Evolutionary conservation across 352 stramenopile genomes (phyloP), one percentile per base, ranked within the genome.

Genomic region (Thalassiosira hispida): DNA sequence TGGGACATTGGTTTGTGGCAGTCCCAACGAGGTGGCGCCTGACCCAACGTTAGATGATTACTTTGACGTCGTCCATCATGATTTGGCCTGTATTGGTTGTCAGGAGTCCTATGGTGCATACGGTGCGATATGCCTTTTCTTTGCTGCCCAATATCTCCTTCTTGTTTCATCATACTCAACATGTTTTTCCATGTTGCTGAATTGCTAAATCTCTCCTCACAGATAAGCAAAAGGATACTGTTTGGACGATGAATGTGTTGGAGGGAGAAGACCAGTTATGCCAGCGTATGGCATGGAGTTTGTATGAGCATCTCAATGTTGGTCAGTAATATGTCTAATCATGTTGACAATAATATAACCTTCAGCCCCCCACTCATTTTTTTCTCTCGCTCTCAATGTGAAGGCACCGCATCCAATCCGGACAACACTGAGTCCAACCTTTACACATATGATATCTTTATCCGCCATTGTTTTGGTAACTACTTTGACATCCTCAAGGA

Each of bases 361-460:
- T n/a, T n/a, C n/a, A n/a, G n/a, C n/a, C n/a, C n/a, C n/a, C n/a
- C n/a, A n/a, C n/a, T n/a, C n/a, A n/a, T n/a, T n/a, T n/a, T n/a
- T n/a, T n/a, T n/a, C n/a, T n/a, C n/a, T n/a, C n/a, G n/a, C n/a
- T n/a, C n/a, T n/a, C n/a, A n/a, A n/a, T n/a, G n/a, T n/a, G n/a
- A n/a, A 38, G 31, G 31, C 3, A 8, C 8, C 8, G 31, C 31
- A 9, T 38, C 61, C 20, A 74, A 74, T 60, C 44, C 71, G n/a
- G 60, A 74, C 46, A 74, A 79, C 27, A 83, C 80, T 23, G 84
- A 92, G 59, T 53, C 77, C 0, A 90, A 83, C 25, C 38, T 89
- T 2, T 74, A 73, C 16, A 90, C 77, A 25, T 92, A 92, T 66
- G 86, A 92, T 56, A 92, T 91, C 55, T 92, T 92, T 52, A 84